Evolutionary conservation across 2,329 filamentous ascomycete species (phyloP).

Genomic region (Fusarium falciforme): DNA sequence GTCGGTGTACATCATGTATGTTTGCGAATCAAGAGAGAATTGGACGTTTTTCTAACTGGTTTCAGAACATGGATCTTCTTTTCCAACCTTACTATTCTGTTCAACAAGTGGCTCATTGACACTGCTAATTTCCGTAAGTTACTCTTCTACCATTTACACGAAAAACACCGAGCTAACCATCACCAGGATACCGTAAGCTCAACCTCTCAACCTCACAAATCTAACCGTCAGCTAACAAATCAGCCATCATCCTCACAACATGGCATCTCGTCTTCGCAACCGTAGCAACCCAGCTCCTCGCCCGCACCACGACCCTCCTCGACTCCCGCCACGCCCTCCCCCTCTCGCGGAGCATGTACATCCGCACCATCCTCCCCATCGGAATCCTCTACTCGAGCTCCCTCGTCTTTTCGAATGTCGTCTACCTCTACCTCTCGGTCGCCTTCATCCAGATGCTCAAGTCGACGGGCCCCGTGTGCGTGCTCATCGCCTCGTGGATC

Average conservation of each 20-base stretch:
- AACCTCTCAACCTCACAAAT: not conserved
- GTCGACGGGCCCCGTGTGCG: slow-evolving; percentile 74
- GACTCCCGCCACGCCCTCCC: slow-evolving; percentile 71
- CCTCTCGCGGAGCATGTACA: slow-evolving; percentile 70
- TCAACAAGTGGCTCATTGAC: slow-evolving; percentile 92
- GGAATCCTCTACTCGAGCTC: slow-evolving; percentile 74
- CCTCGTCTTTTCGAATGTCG: slow-evolving; percentile 74
- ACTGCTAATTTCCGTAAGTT: slow-evolving; percentile 78
- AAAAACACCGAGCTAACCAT: not conserved
- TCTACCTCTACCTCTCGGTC: slow-evolving; percentile 75
- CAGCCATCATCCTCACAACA: slow-evolving; percentile 70
- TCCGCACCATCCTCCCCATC: slow-evolving; percentile 73
- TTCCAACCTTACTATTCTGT: slow-evolving; percentile 86
- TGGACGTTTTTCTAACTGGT: slow-evolving; percentile 19
- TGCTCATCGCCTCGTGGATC: slow-evolving; percentile 73
- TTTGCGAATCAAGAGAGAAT: not conserved
- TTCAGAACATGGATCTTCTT: slow-evolving; percentile 81
- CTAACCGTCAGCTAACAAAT: slow-evolving; percentile 10
- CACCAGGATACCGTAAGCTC: slow-evolving; percentile 49
- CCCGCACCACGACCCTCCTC: slow-evolving; percentile 71
- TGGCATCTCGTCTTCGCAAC: slow-evolving; percentile 77
- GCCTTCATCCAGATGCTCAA: slow-evolving; percentile 79
- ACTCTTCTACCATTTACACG: not conserved
- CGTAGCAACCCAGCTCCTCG: slow-evolving; percentile 72
- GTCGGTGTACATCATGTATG: slow-evolving; percentile 49